Evolutionary conservation across 192 early-diverging fungal species (phyloP), one percentile per base, ranked within the genome.

Genomic region (Podila epigama): DNA sequence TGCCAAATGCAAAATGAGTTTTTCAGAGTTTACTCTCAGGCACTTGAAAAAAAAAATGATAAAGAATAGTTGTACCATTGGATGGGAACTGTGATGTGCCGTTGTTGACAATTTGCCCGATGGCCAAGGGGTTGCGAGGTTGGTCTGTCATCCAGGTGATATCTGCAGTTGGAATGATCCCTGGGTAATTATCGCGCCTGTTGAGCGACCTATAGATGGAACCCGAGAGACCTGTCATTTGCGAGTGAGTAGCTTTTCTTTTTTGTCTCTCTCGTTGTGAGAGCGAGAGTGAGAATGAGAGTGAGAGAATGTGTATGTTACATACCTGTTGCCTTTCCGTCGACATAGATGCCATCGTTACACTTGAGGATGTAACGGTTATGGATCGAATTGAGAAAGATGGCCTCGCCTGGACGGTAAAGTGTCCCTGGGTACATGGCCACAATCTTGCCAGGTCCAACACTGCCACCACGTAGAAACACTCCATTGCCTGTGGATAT

Each of bases 331-430:
- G 56, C 20, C 44, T 85, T 85, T 3, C 68, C 83, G 54, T 85
- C 83, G 15, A 85, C 65, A 58, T 51, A 82, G 25, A 82, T n/a
- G 0, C 83, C 81, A 56, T 85, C 83, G 22, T 81, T 62, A 35
- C 83, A 85, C 56, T 81, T 82, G 9, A 85, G 28, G 16, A 85
- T 85, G 60, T 85, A 85, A 10, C 79, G 71, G 32, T 85, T 85
- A 3, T 66, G 53, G 5, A 85, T 35, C 20, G 81, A 82, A 11
- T 68, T 79, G 58, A 85, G 75, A 13, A 85, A 63, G 2, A 85
- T 67, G 1, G 83, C 81, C 39, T 85, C 83, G 9, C 69, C 73
- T 9, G 83, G 81, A 10, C 64, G 32, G 56, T 82, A 85, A 0
- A 85, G 53, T 1, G 79, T 79, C 5, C 82, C 82, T 67, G 70